A percentile compares a stretch with the other conserved stretches of the same genome.
Conservation (phyloP, 2,329 filamentous ascomycete species). For the Fusarium pininemorale region DNA sequence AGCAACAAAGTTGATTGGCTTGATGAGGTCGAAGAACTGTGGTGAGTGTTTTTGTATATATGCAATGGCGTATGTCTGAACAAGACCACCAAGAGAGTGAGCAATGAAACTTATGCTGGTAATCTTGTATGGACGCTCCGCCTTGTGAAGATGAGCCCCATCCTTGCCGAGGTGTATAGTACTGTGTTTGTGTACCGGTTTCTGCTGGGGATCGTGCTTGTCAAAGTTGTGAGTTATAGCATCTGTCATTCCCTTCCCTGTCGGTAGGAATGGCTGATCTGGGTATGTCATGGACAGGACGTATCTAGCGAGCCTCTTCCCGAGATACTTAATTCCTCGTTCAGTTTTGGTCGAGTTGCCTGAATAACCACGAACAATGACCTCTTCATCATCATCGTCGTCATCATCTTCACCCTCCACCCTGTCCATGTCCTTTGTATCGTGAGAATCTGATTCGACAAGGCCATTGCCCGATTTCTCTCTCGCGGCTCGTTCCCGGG, state of each 20-base stretch:
- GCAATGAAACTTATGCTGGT: constrained; percentile 96
- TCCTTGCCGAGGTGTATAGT: constrained; percentile 65
- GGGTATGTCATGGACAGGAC: constrained; percentile 91
- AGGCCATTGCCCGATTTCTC: constrained; percentile 2
- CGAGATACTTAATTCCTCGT: constrained; percentile 94
- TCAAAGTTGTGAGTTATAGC: constrained; percentile 53
- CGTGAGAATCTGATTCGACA: constrained; percentile 19
- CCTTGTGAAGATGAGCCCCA: constrained; percentile 60
- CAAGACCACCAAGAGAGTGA: constrained; percentile 87
- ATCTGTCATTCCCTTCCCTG: constrained; percentile 60
- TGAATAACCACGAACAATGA: constrained; percentile 88
- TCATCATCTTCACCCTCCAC: constrained; percentile 55
- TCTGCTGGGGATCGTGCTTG: constrained; percentile 56
- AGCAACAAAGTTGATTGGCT: constrained; percentile 89
- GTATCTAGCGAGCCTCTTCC: constrained; percentile 92
- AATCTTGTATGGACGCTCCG: constrained; percentile 76
- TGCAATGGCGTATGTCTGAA: constrained; percentile 93
- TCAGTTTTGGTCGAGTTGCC: constrained; percentile 93
- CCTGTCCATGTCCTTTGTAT: constrained; percentile 38
- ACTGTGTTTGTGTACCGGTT: constrained; percentile 68
- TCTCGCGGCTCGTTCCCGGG: constrained; percentile 55
- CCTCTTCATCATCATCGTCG: constrained; percentile 77
- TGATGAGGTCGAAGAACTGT: constrained; percentile 85
- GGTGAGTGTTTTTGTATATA: constrained; percentile 98
- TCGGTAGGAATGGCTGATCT: constrained; percentile 86